These are phyloP conservation scores for Pythium plurisporium DNA, from an alignment of 352 stramenopile species.

Conservation along the genomic window DNA sequence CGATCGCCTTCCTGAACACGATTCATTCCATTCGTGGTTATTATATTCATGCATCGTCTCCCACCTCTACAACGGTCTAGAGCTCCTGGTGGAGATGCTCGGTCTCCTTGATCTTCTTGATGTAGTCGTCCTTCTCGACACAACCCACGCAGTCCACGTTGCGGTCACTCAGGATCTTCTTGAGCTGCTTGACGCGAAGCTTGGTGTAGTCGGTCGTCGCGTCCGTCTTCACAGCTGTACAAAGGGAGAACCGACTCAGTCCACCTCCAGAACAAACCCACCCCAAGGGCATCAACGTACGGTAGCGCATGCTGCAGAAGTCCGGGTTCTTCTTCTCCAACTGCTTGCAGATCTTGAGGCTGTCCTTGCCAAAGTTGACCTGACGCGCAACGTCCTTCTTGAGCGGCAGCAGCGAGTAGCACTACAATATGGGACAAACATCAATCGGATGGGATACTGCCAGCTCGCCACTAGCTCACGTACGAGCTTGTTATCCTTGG, in stretches of 20 bases:
- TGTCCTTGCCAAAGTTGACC: constrained; percentile 90
- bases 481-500: constrained; percentile 92
- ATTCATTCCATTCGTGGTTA: neutral
- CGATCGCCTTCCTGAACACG: too few species aligned
- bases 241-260: neutral
- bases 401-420: constrained; percentile 93
- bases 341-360: constrained; percentile 91
- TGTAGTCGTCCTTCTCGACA: constrained; percentile 94
- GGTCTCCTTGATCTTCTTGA: constrained; percentile 92
- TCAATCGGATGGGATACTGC: neutral
- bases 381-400: constrained; percentile 93
- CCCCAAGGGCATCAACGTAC: constrained; percentile 41
- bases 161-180: constrained; percentile 91
- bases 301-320: constrained; percentile 93
- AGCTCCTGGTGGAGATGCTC: constrained; percentile 78
- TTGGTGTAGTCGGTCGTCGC: constrained; percentile 94
- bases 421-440: constrained; percentile 35
- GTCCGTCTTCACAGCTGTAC: constrained; percentile 90
- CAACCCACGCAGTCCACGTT: constrained; percentile 92
- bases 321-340: constrained; percentile 94
- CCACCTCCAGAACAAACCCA: neutral
- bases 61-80: constrained; percentile 35
- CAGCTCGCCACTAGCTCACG: constrained; percentile 3
- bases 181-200: constrained; percentile 94
- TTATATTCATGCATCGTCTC: constrained; percentile 18